Base-by-base conservation (phyloP, 257 asterid species). In the Orobanche coerulescens region DNA sequence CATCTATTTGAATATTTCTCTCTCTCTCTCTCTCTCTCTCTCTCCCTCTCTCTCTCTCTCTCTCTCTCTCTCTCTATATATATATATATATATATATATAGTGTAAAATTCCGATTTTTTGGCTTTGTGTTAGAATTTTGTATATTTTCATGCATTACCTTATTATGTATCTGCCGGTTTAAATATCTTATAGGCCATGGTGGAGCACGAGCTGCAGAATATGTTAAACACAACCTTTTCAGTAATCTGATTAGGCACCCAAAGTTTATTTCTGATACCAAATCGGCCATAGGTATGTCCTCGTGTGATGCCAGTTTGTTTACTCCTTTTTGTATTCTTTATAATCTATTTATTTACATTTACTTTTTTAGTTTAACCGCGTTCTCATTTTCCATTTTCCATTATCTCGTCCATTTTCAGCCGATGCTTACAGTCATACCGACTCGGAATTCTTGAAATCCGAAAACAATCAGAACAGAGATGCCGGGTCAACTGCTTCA, bases 201-300 rank as follows among this genome's bases (percentile, higher is more conserved):
- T 1, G 97, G 97, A 65, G 93, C 94, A 62, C 80, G 90, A 43
- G 97, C 97, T 52, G 97, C 97, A 56, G 94, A 90, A 60, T 90
- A 90, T 62, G 95, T 90, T 47, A 90, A 87, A 61, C 81, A 78
- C 48, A 79, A 90, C 72, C 97, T 90, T 61, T 90, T 90, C 80
- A 90, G 84, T 60, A 86, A 90, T 76, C 87, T 90, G 56, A 86
- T 90, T 62, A 76, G 71, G 61, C 97, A 89, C 73, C 97, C 97
- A 0, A 87, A 81, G 33, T 90, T 90, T 59, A 84, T 86, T 48
- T 82, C 97, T 20, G 97, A 90, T 72, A 90, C 93, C 57, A 87
- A 81, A 84, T 81, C 86, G 2, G 97, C 97, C 62, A 89, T 89
- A 67, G 84, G 97, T 89, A 73, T 71, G 59, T 54, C 37, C 48